These are phyloP conservation scores for Thelonectria olida DNA, from an alignment of 2,329 filamentous ascomycete species.

Conservation along the genomic window DNA sequence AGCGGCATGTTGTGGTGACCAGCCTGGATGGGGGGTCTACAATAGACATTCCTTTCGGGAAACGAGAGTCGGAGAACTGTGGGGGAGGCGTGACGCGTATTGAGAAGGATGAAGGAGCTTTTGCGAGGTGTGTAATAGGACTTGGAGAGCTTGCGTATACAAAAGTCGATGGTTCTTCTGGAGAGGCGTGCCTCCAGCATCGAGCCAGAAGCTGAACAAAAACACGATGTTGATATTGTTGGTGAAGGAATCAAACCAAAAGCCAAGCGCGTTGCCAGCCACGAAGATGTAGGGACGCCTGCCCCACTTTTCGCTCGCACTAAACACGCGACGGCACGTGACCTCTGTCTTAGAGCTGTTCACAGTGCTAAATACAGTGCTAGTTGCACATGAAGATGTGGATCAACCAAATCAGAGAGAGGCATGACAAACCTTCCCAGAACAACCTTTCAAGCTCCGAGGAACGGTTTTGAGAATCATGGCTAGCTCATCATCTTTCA, in stretches of 20 bases:
- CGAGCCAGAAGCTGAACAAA: constrained; percentile 25
- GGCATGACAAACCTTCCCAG: constrained; percentile 30
- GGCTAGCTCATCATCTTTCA: constrained; percentile 36
- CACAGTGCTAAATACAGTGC: constrained; percentile 30
- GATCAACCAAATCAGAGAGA: constrained; percentile 19
- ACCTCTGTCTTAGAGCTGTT: not conserved
- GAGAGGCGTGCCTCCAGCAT: constrained; percentile 29
- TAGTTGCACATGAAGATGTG: constrained; percentile 34
- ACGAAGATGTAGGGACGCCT: constrained; percentile 13
- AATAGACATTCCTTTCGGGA: constrained; percentile 73
- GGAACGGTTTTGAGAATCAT: constrained; percentile 29
- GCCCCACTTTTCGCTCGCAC: constrained; percentile 13
- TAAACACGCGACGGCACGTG: constrained; percentile 40
- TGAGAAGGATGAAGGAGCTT: constrained; percentile 56
- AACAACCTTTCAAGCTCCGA: constrained; percentile 7
- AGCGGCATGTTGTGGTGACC: constrained; percentile 61
- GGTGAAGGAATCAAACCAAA: constrained; percentile 9
- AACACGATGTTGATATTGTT: constrained; percentile 31
- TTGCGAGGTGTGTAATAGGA: constrained; percentile 35
- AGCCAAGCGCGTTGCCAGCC: not conserved
- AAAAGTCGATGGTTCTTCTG: constrained; percentile 21
- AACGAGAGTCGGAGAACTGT: constrained; percentile 81
- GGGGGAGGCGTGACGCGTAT: constrained; percentile 76
- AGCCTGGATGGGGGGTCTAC: constrained; percentile 52
- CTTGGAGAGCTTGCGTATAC: constrained; percentile 26